Base-by-base conservation (phyloP, 1,139 yeast genomes). In the Hyphopichia fennica region DNA sequence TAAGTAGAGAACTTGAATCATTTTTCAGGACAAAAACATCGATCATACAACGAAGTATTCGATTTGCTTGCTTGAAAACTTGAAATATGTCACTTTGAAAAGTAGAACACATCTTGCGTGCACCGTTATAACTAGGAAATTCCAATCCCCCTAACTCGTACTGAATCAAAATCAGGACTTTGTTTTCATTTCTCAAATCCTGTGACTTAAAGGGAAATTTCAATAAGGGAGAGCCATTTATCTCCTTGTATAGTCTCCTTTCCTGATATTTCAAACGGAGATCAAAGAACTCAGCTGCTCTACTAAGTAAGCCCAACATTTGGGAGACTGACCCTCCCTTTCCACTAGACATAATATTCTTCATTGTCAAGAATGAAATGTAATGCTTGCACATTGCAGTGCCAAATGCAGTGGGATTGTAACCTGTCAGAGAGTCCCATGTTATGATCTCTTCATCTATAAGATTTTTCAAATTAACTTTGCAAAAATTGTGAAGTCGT, bases 111-210 rank as follows among this genome's bases (percentile, higher is more conserved):
- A 66, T 53, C 38, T 65, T 69, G 35, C 49, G 43, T 1, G 77
- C 63, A 1, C 73, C 78, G 6, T 55, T 62, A 40, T 63, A 69
- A 2, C 49, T 50, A 1, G 81, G 80, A 41, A 58, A 69, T 25
- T 73, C 79, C 7, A 71, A 40, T 0, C 77, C 77, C 4, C 81
- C 76, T 13, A 76, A 56, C 39, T 75, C 79, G 53, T 63, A 71
- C 44, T 77, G 81, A 11, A 75, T 56, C 5, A 75, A 37, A 9
- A 75, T 43, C 4, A 61, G 61, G 0, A 70, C 55, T 45, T 75
- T 74, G 19, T 69, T 69, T 34, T 41, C 40, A 8, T 56, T 43
- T 7, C 48, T 40, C 34, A 56, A 58, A 25, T 62, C 54, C 14
- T 51, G 48, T 3, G 58, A 51, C 9, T 55, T 48, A 15, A 56